A percentile compares a stretch with the other conserved stretches of the same genome.
These are phyloP conservation scores for Ganoderma sp. DNA, from an alignment of 1,284 basidiomycete genomes.

Conservation along the genomic window DNA sequence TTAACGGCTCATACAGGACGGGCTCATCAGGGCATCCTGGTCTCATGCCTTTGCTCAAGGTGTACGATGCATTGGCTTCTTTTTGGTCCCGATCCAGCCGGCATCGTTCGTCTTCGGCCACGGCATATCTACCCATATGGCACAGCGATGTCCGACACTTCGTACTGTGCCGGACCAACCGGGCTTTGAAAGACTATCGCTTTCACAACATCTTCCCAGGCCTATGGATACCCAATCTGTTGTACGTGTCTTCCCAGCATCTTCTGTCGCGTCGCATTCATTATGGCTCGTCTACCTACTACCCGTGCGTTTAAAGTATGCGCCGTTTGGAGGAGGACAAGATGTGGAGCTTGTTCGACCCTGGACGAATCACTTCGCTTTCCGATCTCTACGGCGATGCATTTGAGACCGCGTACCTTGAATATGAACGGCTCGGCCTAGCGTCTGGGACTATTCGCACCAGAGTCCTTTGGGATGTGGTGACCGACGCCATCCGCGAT, in stretches of 20 bases:
- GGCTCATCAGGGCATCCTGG: not conserved
- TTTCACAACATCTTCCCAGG: not conserved
- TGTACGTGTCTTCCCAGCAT: not conserved
- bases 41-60: not conserved
- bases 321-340: too few relatives aligned
- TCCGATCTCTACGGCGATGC: too few relatives aligned
- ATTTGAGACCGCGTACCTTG: too few relatives aligned
- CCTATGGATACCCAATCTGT: not conserved
- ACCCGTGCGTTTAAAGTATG: not conserved
- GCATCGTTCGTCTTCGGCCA: not conserved
- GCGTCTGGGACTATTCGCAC: not conserved
- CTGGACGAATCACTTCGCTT: too few relatives aligned
- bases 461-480: not conserved
- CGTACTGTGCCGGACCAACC: not conserved
- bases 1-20: too few relatives aligned
- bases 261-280: too few relatives aligned
- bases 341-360: too few relatives aligned
- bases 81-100: not conserved
- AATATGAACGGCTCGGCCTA: too few relatives aligned
- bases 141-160: not conserved
- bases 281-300: too few relatives aligned
- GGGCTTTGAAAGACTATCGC: not conserved
- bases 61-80: not conserved
- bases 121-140: not conserved
- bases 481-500: not conserved